Conservation (phyloP, 306 rosid genomes). For the Acacia confusa region DNA sequence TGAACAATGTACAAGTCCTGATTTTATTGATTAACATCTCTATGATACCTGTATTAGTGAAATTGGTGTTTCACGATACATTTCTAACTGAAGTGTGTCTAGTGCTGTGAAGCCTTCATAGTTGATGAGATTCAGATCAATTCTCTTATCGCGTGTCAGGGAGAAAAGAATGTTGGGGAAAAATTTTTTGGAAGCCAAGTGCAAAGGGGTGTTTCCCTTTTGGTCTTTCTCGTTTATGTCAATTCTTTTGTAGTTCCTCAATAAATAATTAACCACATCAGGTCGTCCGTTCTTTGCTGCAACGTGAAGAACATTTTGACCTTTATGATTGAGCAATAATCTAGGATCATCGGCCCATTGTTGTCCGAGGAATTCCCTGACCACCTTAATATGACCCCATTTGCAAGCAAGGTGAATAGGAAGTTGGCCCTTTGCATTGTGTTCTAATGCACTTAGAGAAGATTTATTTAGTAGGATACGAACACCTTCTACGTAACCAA, state of each 20-base stretch:
- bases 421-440: background rate
- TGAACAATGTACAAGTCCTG: background rate
- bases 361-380: background rate
- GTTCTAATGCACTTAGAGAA: background rate
- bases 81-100: background rate
- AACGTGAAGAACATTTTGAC: slow-evolving; percentile 5
- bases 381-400: background rate
- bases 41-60: background rate
- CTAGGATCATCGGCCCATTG: background rate
- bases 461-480: background rate
- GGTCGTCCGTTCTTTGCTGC: background rate
- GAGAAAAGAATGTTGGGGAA: background rate
- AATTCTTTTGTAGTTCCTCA: background rate
- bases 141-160: background rate
- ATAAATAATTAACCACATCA: background rate
- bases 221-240: background rate
- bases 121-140: background rate
- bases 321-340: background rate
- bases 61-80: background rate
- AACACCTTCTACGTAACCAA: background rate
- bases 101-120: background rate
- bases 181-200: background rate
- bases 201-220: background rate
- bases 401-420: slow-evolving; percentile 22
- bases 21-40: no score